Conservation (phyloP, 176 grass and related monocot genomes). For the Zea luxurians region DNA sequence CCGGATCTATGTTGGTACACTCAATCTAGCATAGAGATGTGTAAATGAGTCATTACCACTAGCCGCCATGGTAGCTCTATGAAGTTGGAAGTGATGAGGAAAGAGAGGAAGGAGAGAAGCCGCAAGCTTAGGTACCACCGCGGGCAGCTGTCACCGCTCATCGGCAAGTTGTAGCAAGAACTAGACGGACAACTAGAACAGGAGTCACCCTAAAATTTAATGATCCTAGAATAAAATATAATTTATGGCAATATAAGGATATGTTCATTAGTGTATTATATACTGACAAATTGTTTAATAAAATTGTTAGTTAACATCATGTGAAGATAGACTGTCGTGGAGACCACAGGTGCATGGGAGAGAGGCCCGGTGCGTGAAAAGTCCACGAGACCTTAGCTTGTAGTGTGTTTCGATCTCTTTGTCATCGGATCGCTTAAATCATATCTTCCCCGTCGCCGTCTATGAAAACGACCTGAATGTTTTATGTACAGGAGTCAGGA, state of each 20-base stretch:
- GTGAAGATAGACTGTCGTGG: constrained; percentile 24
- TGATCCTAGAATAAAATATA: not conserved
- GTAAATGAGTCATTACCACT: no score
- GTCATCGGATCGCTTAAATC: not conserved
- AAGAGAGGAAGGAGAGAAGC: no score
- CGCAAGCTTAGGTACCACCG: no score
- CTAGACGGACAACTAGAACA: no score
- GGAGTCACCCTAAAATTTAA: no score
- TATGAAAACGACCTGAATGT: constrained; percentile 25
- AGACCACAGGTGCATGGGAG: not conserved
- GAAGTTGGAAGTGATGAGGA: no score
- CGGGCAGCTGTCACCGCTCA: no score
- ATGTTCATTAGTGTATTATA: no score
- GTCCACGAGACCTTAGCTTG: not conserved
- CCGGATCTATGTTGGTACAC: no score
- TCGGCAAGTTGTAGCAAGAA: no score
- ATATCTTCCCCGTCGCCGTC: not conserved
- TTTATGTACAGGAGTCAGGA: not conserved
- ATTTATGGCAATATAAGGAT: not conserved
- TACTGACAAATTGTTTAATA: not conserved
- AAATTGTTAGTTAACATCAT: not conserved
- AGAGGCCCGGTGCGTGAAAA: constrained; percentile 26
- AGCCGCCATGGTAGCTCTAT: no score
- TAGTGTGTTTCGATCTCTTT: not conserved
- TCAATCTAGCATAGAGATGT: no score